These are phyloP conservation scores for Cairneyella variabilis DNA, from an alignment of 495 filamentous ascomycete genomes.

Conservation along the genomic window DNA sequence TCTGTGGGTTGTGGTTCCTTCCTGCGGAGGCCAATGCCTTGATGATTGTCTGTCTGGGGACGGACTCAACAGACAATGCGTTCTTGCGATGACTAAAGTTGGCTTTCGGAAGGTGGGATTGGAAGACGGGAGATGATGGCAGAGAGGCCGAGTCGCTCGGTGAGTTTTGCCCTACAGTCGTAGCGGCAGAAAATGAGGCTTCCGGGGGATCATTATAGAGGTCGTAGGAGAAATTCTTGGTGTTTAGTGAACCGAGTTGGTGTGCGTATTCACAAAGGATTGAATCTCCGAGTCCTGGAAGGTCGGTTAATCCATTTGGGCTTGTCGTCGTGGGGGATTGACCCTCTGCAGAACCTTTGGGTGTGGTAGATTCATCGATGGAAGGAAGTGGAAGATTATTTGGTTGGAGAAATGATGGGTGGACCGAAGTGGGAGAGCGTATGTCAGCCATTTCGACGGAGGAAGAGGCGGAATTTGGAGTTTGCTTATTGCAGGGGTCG, in stretches of 20 bases:
- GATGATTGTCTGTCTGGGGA: slow-evolving; percentile 82
- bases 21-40: slow-evolving; percentile 78
- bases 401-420: slow-evolving; percentile 32
- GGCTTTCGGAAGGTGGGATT: slow-evolving; percentile 36
- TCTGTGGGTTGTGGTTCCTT: slow-evolving; percentile 54
- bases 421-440: slow-evolving; percentile 36
- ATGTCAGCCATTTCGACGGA: slow-evolving; percentile 27
- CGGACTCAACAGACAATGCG: slow-evolving; percentile 63
- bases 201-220: slow-evolving; percentile 26
- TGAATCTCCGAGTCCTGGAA: slow-evolving; percentile 32
- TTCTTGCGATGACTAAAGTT: slow-evolving; percentile 53
- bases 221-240: slow-evolving; percentile 32
- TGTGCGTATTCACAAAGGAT: slow-evolving; percentile 38
- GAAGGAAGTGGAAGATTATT: slow-evolving; percentile 21
- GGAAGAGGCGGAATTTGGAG: neutral
- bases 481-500: neutral
- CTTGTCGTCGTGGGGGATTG: neutral
- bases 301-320: slow-evolving; percentile 19
- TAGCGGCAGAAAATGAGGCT: slow-evolving; percentile 24
- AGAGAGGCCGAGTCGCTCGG: slow-evolving; percentile 17
- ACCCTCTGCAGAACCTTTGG: neutral
- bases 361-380: slow-evolving; percentile 12
- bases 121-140: slow-evolving; percentile 21
- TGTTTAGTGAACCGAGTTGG: slow-evolving; percentile 30
- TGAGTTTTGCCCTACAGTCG: slow-evolving; percentile 22